These are phyloP conservation scores for Orbilia oligospora DNA, from an alignment of 2,329 filamentous ascomycete genomes.

Conservation along the genomic window DNA sequence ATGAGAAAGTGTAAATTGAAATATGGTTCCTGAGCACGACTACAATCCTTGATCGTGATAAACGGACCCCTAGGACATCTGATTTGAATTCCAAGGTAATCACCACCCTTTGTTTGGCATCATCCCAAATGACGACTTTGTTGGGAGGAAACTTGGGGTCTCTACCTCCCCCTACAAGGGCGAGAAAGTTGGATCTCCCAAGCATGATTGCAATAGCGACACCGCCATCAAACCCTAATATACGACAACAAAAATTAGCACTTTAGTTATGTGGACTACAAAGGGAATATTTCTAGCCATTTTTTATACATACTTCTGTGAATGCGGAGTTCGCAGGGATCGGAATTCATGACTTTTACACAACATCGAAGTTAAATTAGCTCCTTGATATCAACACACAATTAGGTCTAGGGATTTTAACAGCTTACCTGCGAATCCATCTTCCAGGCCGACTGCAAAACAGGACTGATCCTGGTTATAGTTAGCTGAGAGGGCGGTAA, in stretches of 20 bases:
- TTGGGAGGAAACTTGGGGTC: slow-evolving; percentile 88
- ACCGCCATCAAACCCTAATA: slow-evolving; percentile 81
- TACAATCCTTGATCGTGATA: slow-evolving; percentile 82
- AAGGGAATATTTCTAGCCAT: background rate
- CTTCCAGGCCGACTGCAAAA: slow-evolving; percentile 88
- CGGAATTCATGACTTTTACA: slow-evolving; percentile 77
- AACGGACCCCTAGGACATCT: slow-evolving; percentile 82
- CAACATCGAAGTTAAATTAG: slow-evolving; percentile 25
- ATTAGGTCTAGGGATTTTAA: slow-evolving; percentile 19
- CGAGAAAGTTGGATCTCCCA: slow-evolving; percentile 86
- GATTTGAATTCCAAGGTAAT: slow-evolving; percentile 85
- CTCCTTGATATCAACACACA: slow-evolving; percentile 43
- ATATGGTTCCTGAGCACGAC: slow-evolving; percentile 86
- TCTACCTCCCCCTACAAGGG: slow-evolving; percentile 88
- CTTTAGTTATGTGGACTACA: slow-evolving; percentile 31
- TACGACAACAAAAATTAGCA: slow-evolving; percentile 15
- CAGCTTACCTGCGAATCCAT: slow-evolving; percentile 84
- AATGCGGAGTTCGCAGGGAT: slow-evolving; percentile 79
- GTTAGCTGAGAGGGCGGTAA: slow-evolving; percentile 82
- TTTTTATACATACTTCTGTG: slow-evolving; percentile 70
- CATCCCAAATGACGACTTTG: slow-evolving; percentile 94
- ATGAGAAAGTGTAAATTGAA: slow-evolving; percentile 83
- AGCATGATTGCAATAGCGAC: slow-evolving; percentile 89
- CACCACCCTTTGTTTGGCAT: slow-evolving; percentile 80
- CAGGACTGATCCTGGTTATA: slow-evolving; percentile 89